Base-by-base conservation (phyloP, 768 basidiomycete genomes). In the Cyathus striatus region DNA sequence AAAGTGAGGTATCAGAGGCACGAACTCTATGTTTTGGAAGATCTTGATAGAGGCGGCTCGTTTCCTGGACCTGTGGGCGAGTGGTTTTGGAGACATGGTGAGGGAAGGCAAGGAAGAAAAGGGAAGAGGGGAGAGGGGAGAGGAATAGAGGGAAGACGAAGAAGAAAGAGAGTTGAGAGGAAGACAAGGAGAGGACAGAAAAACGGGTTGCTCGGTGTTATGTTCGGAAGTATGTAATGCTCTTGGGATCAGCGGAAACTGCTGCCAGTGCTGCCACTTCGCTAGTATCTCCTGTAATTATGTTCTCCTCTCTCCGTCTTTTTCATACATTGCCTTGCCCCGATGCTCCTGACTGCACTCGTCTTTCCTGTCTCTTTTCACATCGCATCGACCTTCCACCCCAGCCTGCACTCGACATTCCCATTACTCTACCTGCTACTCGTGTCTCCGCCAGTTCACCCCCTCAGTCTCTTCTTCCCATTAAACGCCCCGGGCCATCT, bases 271-370 rank as follows among this genome's bases (percentile, higher is more conserved):
- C n/a, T n/a, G n/a, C n/a, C n/a, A n/a, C n/a, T n/a, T n/a, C n/a
- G n/a, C n/a, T n/a, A n/a, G n/a, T n/a, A n/a, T n/a, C 38, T 22
- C 32, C 42, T 37, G 34, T 17, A 21, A 22, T 36, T 44, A 86
- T 90, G 88, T 88, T 90, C 57, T 72, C 82, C 22, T 64, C 73
- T 3, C 57, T 74, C 4, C 69, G 72, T 6, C 70, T 82, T 16
- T 88, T 90, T 59, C 72, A 69, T 20, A 59, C 64, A 4, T 50
- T 83, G 9, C 57, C 72, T 6, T 90, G 88, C 65, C 87, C 87
- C 4, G 71, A 79, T 21, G 53, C 42, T 43, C 38, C 54, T 2
- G 44, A 59, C 27, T 89, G 88, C 55, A 57, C 58, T 1, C 66
- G 81, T 16, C 46, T 62, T 6, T 55, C 64, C 24, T 92, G 90